phyloP scores from a whole-genome alignment of 2,329 filamentous ascomycete genomes.

The Cercospora zeae-maydis region DNA sequence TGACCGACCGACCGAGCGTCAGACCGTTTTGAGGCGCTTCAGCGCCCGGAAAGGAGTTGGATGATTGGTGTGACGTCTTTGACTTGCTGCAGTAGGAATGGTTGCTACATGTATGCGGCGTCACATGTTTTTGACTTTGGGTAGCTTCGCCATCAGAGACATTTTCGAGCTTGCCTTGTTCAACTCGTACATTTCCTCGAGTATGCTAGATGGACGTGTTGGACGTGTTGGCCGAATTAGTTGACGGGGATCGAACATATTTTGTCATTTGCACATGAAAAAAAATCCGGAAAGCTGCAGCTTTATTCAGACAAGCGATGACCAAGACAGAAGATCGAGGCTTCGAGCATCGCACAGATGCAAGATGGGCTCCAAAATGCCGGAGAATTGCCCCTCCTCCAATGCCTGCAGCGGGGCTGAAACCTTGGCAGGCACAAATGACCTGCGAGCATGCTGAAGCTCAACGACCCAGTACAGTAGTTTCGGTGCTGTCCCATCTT shows the following conservation, averaged over 20 bases:
- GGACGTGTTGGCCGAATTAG: no score
- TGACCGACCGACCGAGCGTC: slow-evolving; percentile 3
- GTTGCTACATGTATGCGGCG: slow-evolving; percentile 6
- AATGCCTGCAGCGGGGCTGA: not conserved
- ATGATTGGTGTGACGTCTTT: slow-evolving; percentile 12
- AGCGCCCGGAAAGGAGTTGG: not conserved
- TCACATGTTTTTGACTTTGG: not conserved
- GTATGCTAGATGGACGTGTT: not conserved
- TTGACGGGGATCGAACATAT: no score
- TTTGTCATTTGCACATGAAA: no score
- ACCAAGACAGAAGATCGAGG: not conserved
- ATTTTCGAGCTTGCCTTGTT: not conserved
- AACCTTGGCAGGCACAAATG: slow-evolving; percentile 1
- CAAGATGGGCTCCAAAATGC: not conserved
- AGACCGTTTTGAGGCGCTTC: not conserved
- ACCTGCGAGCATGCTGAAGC: not conserved
- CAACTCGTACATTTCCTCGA: not conserved
- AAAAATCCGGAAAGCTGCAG: not conserved
- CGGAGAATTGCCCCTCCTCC: not conserved
- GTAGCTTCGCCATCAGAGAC: not conserved
- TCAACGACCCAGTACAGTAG: not conserved
- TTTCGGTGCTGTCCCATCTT: not conserved
- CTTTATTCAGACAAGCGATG: not conserved
- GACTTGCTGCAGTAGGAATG: slow-evolving; percentile 9
- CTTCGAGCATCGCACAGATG: not conserved